A percentile compares a stretch with the other conserved stretches of the same genome.
phyloP scores from a whole-genome alignment of 1,139 yeast species.

The Candida smagusa region DNA sequence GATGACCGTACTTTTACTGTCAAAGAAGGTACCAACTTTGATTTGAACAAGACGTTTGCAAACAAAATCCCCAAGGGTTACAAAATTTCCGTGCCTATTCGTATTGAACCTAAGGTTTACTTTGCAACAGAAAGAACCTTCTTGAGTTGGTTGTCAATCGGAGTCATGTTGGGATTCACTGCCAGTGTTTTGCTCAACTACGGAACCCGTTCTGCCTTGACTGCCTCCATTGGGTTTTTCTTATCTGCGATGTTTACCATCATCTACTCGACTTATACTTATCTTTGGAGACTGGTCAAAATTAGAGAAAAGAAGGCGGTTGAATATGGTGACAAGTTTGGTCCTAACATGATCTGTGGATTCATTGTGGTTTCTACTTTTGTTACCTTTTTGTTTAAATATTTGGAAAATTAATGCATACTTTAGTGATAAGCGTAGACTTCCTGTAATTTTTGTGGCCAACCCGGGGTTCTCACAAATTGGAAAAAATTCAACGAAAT shows the following conservation, averaged over 20 bases:
- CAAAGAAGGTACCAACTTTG: slow-evolving; percentile 79
- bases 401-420: slow-evolving; percentile 21
- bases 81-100: slow-evolving; percentile 69
- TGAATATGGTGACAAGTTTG: slow-evolving; percentile 81
- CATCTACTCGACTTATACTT: slow-evolving; percentile 67
- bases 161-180: slow-evolving; percentile 69
- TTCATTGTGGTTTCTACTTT: slow-evolving; percentile 72
- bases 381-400: slow-evolving; percentile 63
- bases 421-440: background rate
- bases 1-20: slow-evolving; percentile 72
- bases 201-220: slow-evolving; percentile 65
- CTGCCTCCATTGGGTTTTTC: slow-evolving; percentile 90
- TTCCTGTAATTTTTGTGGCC: too few species aligned
- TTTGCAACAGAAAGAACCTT: slow-evolving; percentile 83
- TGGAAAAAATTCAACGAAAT: background rate
- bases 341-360: slow-evolving; percentile 80
- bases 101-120: slow-evolving; percentile 83
- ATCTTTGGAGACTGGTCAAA: slow-evolving; percentile 78
- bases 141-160: slow-evolving; percentile 73
- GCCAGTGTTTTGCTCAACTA: slow-evolving; percentile 69
- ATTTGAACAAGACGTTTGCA: slow-evolving; percentile 47
- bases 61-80: slow-evolving; percentile 73
- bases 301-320: slow-evolving; percentile 81
- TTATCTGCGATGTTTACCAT: slow-evolving; percentile 73
- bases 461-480: too few species aligned